phyloP scores from a whole-genome alignment of 176 grass and related monocot genomes.

The Triticum timopheevii region DNA sequence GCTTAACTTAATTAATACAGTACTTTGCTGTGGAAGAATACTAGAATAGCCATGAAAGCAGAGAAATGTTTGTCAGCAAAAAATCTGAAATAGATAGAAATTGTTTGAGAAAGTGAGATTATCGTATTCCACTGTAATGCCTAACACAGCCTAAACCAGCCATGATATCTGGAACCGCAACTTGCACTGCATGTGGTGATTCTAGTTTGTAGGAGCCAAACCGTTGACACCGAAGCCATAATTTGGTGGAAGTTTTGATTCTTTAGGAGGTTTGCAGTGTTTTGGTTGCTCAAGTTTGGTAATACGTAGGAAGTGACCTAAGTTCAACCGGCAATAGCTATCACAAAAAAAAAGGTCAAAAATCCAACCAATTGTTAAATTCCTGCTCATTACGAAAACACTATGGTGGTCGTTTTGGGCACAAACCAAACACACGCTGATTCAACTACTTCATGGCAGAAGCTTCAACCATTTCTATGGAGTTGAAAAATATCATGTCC shows the following conservation, averaged over 20 bases:
- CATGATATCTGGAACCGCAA: not conserved
- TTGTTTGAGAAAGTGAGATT: not conserved
- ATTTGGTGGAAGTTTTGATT: not conserved
- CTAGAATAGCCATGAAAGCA: not conserved
- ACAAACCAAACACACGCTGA: not conserved
- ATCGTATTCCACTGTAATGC: not conserved
- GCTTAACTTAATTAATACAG: not conserved
- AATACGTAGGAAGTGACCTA: not conserved
- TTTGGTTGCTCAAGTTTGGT: not conserved
- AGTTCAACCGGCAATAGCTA: not conserved
- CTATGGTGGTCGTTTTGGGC: not conserved
- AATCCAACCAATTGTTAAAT: not conserved
- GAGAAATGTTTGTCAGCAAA: not conserved
- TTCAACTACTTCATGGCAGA: not conserved
- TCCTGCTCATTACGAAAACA: not conserved
- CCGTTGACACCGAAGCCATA: not conserved
- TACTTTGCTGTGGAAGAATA: not conserved
- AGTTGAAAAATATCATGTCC: not conserved
- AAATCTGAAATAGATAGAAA: not conserved
- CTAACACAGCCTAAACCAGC: not conserved
- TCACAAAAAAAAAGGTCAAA: not conserved
- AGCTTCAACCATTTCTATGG: not conserved
- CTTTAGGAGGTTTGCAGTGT: not conserved
- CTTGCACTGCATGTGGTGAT: not conserved
- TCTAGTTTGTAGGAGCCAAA: not conserved